Conservation (phyloP, 768 basidiomycete genomes). For the Sarcodon sp. region DNA sequence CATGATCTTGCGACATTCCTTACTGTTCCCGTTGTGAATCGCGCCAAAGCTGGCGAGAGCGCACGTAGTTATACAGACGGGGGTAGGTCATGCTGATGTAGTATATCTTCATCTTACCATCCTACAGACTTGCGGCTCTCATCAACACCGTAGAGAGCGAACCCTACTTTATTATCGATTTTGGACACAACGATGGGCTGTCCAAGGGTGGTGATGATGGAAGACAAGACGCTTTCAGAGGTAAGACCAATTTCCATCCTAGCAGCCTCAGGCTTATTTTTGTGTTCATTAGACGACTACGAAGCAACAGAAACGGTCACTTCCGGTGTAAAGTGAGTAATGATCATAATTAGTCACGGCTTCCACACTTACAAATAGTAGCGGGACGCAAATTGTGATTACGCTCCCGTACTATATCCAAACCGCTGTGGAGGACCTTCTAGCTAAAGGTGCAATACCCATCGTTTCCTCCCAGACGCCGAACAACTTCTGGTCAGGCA, state of each 20-base stretch:
- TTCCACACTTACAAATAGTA: too few species aligned
- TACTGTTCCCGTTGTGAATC: constrained; percentile 29
- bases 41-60: constrained; percentile 31
- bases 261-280: too few species aligned
- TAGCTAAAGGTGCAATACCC: constrained; percentile 31
- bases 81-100: constrained; percentile 14
- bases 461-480: constrained; percentile 38
- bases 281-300: too few species aligned
- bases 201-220: constrained; percentile 8
- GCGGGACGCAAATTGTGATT: constrained; percentile 15
- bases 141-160: constrained; percentile 18
- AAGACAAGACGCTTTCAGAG: too few species aligned
- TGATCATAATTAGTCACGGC: too few species aligned
- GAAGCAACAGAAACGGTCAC: too few species aligned
- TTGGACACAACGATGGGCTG: constrained; percentile 32
- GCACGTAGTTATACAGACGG: constrained; percentile 35
- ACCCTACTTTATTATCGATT: constrained; percentile 25
- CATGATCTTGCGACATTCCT: constrained; percentile 28
- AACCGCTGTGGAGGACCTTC: constrained; percentile 26
- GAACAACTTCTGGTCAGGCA: constrained; percentile 27
- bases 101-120: constrained; percentile 7
- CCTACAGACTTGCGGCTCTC: constrained; percentile 18
- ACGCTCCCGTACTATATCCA: constrained; percentile 34
- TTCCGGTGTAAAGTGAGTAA: too few species aligned
- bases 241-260: too few species aligned